These are phyloP conservation scores for Chaetoceros muelleri DNA, from an alignment of 108 stramenopile genomes.

Conservation along the genomic window DNA sequence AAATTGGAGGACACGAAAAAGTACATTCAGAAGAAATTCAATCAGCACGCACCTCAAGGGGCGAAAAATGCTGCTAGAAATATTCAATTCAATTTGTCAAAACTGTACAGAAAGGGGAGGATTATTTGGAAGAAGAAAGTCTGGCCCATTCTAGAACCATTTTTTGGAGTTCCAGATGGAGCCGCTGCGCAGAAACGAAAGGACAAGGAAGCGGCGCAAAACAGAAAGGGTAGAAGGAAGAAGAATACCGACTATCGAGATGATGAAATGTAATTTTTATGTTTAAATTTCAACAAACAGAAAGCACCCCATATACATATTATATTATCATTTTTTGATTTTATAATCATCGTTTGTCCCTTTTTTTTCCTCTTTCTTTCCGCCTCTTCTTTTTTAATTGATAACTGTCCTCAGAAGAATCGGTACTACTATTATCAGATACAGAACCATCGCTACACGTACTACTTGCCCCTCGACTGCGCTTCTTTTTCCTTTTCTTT, in stretches of 20 bases:
- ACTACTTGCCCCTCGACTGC: constrained; percentile 1
- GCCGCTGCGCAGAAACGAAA: constrained; percentile 63
- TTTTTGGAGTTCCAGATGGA: constrained; percentile 68
- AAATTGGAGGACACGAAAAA: constrained; percentile 51
- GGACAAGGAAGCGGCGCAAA: constrained; percentile 54
- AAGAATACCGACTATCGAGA: constrained; percentile 69
- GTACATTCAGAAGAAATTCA: constrained; percentile 32
- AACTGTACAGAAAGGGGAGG: constrained; percentile 52
- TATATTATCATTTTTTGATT: neutral
- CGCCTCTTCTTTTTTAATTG: neutral
- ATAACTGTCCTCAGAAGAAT: neutral
- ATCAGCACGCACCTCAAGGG: constrained; percentile 61
- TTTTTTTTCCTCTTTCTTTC: neutral
- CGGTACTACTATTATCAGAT: constrained; percentile 1
- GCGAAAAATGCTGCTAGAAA: constrained; percentile 66
- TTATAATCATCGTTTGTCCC: neutral
- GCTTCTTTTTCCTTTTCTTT: constrained; percentile 1
- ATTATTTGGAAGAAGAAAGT: constrained; percentile 60
- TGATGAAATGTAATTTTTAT: constrained; percentile 36
- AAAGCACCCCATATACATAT: too few relatives aligned
- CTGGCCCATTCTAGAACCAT: constrained; percentile 77
- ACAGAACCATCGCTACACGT: constrained; percentile 6
- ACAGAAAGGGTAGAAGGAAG: constrained; percentile 38
- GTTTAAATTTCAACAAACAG: neutral
- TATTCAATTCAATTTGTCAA: constrained; percentile 61